phyloP scores from a whole-genome alignment of 2,329 filamentous ascomycete species.

The Fusarium sp. region DNA sequence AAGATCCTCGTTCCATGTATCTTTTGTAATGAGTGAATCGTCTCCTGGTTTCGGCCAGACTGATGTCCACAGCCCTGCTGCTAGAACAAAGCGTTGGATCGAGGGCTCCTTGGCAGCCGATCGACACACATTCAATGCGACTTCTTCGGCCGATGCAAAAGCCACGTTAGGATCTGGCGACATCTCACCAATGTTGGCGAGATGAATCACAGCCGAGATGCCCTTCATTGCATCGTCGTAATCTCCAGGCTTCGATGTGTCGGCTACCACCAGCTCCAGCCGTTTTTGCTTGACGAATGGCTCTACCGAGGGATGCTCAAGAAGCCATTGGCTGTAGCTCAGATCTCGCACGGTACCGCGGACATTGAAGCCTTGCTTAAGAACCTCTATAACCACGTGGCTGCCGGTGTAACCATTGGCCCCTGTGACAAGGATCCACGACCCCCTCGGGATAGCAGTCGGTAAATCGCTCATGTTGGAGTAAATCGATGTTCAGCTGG shows the following conservation, averaged over 20 bases:
- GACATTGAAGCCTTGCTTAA: conserved; percentile 40
- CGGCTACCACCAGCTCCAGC: conserved; percentile 39
- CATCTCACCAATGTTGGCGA: conserved; percentile 29
- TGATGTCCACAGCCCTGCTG: conserved; percentile 34
- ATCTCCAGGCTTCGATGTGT: conserved; percentile 27
- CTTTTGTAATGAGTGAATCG: conserved; percentile 1
- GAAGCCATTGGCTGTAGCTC: conserved; percentile 35
- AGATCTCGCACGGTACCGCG: conserved; percentile 39
- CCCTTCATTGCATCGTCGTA: conserved; percentile 42
- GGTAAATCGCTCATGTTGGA: conserved; percentile 13
- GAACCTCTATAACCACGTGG: conserved; percentile 39
- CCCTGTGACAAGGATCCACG: conserved; percentile 43
- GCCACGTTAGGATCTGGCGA: conserved; percentile 34
- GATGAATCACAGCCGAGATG: conserved; percentile 37
- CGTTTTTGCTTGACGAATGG: conserved; percentile 15
- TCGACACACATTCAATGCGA: conserved; percentile 28
- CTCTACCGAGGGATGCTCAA: conserved; percentile 25
- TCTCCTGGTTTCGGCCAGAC: conserved; percentile 25
- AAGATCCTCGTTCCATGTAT: conserved; percentile 41
- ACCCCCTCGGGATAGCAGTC: conserved; percentile 37
- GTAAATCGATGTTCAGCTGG: accelerated
- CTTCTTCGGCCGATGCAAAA: conserved; percentile 31
- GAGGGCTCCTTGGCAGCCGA: conserved; percentile 35
- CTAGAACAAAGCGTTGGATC: conserved; percentile 40
- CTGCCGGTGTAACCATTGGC: conserved; percentile 42